Evolutionary conservation across 2,329 filamentous ascomycete genomes (phyloP), one percentile per base, ranked within the genome.

Genomic region (Pseudogymnoascus sp.): DNA sequence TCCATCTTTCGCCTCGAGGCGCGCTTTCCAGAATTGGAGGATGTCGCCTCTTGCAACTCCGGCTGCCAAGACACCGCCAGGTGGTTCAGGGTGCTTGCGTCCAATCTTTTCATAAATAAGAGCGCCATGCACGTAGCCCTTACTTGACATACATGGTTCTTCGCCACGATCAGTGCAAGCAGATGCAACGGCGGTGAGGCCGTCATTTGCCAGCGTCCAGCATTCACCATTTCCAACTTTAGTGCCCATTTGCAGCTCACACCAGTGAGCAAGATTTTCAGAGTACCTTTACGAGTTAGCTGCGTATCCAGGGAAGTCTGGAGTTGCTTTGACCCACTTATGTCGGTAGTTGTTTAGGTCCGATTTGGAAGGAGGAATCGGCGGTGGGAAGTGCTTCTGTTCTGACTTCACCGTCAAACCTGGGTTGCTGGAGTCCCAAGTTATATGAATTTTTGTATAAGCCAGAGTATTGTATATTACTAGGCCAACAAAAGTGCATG

Each of bases 171-270:
- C 61, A 11, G 61, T 62, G 41, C 64, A 66, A 3, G 63, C 64
- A 18, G 60, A 58, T 4, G 67, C 68, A 18, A 73, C 61, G 4
- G 66, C 67, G 36, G 67, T 61, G 3, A 74, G 64, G 3, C 68
- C 72, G 36, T 71, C 65, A 35, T 70, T 65, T 6, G 72, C 72
- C 14, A 75, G 65, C 3, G 73, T 74, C 73, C 73, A 75, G 60
- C 74, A 75, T 61, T 74, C 72, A 4, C 73, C 73, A 61, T 75
- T 69, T 9, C 73, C 74, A 3, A 75, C 72, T 61, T 70, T 65
- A 9, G 61, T 62, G 2, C 71, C 73, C 28, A 72, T 64, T 54
- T 67, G 62, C 3, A 62, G 61, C 57, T 71, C 66, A 30, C 69
- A 69, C 69, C 70, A 75, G 4, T 57, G 37, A 6, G 73, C 70